phyloP scores from a whole-genome alignment of 164 flowering plant species.

The Piper betle region DNA sequence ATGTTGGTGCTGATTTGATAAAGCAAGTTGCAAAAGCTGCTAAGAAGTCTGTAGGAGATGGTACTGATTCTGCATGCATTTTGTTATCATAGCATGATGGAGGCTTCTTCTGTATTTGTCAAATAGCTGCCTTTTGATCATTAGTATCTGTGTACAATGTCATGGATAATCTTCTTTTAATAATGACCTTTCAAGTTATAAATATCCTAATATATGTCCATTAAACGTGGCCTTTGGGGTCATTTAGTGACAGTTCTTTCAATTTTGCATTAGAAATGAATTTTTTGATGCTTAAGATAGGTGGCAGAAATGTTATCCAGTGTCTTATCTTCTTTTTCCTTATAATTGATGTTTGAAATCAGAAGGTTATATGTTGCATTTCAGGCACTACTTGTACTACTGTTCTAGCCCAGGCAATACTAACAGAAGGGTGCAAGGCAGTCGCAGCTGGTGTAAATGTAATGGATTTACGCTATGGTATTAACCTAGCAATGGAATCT shows the following conservation, averaged over 20 bases:
- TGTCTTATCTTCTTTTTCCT: not conserved
- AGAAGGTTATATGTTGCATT: slow-evolving; percentile 3
- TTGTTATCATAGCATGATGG: not conserved
- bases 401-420: slow-evolving; percentile 82
- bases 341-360: not conserved
- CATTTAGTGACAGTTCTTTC: too few relatives aligned
- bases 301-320: not conserved
- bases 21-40: slow-evolving; percentile 91
- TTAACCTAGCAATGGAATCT: slow-evolving; percentile 71
- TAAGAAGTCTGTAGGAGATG: slow-evolving; percentile 84
- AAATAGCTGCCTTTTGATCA: too few relatives aligned
- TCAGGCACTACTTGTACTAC: slow-evolving; percentile 94
- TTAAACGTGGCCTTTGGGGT: too few relatives aligned
- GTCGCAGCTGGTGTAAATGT: slow-evolving; percentile 80
- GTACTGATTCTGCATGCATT: slow-evolving; percentile 14
- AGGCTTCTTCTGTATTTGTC: too few relatives aligned
- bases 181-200: too few relatives aligned
- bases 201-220: too few relatives aligned
- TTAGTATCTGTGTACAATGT: too few relatives aligned
- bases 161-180: too few relatives aligned
- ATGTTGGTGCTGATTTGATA: slow-evolving; percentile 82
- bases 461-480: slow-evolving; percentile 77
- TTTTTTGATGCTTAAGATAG: not conserved
- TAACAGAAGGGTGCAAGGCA: slow-evolving; percentile 79
- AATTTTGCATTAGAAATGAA: not conserved